A percentile compares a stretch with the other conserved stretches of the same genome.
phyloP scores from a whole-genome alignment of 257 asterid genomes.

The Solanum gracilifrons region DNA sequence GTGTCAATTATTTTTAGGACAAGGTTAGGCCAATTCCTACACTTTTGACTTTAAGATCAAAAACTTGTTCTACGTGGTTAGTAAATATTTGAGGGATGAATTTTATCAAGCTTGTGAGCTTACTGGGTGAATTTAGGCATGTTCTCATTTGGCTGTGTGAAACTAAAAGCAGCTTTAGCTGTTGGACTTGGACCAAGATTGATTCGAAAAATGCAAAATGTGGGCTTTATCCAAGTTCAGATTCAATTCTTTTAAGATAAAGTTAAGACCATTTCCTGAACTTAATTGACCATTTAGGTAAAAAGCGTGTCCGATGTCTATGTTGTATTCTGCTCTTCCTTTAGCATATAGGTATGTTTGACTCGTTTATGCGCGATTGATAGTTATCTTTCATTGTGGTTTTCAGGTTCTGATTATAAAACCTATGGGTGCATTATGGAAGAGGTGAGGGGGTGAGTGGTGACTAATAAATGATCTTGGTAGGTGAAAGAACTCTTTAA shows the following conservation, averaged over 20 bases:
- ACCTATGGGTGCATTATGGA: not conserved
- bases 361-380: not conserved
- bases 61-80: not conserved
- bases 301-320: not conserved
- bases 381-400: not conserved
- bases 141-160: not conserved
- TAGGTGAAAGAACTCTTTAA: not conserved
- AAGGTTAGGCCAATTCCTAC: not conserved
- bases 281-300: not conserved
- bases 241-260: not conserved
- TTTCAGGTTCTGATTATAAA: not conserved
- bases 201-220: not conserved
- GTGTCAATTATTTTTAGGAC: not conserved
- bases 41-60: not conserved
- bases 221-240: not conserved
- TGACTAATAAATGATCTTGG: not conserved
- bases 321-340: not conserved
- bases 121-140: not conserved
- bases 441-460: not conserved
- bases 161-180: not conserved
- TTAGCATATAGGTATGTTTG: not conserved
- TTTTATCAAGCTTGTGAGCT: not conserved
- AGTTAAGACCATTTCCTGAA: not conserved
- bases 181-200: not conserved
- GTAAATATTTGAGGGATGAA: not conserved